phyloP scores from a whole-genome alignment of 2,329 filamentous ascomycete genomes.

The Alternaria atra region DNA sequence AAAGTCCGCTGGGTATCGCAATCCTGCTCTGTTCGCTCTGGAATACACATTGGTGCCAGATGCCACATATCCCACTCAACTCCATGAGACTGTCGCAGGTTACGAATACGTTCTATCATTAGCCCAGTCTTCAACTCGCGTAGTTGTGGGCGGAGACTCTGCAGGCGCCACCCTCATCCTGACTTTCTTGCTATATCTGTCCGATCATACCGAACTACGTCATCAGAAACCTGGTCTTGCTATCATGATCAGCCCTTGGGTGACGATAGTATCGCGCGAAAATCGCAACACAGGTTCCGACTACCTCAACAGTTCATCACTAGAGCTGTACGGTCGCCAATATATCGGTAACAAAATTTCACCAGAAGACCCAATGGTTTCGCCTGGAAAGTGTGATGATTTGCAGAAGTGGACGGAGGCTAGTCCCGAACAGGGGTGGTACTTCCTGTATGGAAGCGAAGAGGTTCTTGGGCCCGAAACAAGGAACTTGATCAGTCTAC shows the following conservation, averaged over 20 bases:
- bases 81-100: slow-evolving; percentile 73
- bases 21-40: slow-evolving; percentile 80
- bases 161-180: slow-evolving; percentile 79
- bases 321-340: slow-evolving; percentile 74
- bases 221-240: slow-evolving; percentile 67
- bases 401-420: slow-evolving; percentile 71
- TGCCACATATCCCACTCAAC: slow-evolving; percentile 74
- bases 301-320: slow-evolving; percentile 72
- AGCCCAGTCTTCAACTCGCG: slow-evolving; percentile 65
- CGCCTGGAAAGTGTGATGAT: slow-evolving; percentile 76
- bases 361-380: slow-evolving; percentile 66
- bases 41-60: slow-evolving; percentile 85
- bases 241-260: slow-evolving; percentile 82
- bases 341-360: slow-evolving; percentile 67
- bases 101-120: slow-evolving; percentile 74
- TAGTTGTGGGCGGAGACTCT: slow-evolving; percentile 81
- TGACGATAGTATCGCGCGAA: slow-evolving; percentile 72
- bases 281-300: slow-evolving; percentile 77
- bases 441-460: slow-evolving; percentile 76
- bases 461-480: slow-evolving; percentile 81
- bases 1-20: slow-evolving; percentile 70
- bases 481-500: slow-evolving; percentile 64
- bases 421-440: slow-evolving; percentile 72
- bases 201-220: slow-evolving; percentile 56
- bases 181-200: slow-evolving; percentile 74